Percentiles rank a stretch among this genome's conserved stretches.
These are phyloP conservation scores for Vittaforma corneae DNA, from an alignment of 371 early-diverging fungal species.

Conservation along the genomic window DNA sequence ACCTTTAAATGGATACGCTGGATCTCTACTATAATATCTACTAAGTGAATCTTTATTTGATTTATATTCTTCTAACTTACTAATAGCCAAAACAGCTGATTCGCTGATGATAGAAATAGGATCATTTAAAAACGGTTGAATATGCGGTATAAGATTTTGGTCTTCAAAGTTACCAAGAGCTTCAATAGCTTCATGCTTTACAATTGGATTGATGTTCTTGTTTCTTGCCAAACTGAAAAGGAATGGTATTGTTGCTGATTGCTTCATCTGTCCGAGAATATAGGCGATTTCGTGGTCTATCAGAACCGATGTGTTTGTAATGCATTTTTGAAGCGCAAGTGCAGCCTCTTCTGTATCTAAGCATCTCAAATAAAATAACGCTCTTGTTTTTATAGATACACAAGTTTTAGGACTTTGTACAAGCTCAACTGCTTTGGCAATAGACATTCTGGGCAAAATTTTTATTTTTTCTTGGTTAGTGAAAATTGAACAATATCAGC, in stretches of 20 bases:
- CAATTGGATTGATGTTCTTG: constrained; percentile 75
- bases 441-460: background rate
- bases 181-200: constrained; percentile 76
- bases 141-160: constrained; percentile 15
- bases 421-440: constrained; percentile 3
- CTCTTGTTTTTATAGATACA: constrained; percentile 60
- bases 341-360: constrained; percentile 65
- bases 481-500: background rate
- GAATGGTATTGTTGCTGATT: constrained; percentile 64
- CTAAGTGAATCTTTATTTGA: constrained; percentile 61
- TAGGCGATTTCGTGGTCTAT: constrained; percentile 96
- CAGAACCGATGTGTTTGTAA: constrained; percentile 73
- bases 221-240: constrained; percentile 65
- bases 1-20: constrained; percentile 58
- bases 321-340: constrained; percentile 65
- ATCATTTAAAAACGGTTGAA: constrained; percentile 35
- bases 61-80: constrained; percentile 57
- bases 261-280: constrained; percentile 88
- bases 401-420: constrained; percentile 6
- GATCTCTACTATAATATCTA: constrained; percentile 51
- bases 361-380: constrained; percentile 80
- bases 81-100: constrained; percentile 83
- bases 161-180: constrained; percentile 51
- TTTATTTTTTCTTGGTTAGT: background rate
- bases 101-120: constrained; percentile 61